phyloP scores from a whole-genome alignment of 129 eudicot genomes.

The Saussurea involucrata region DNA sequence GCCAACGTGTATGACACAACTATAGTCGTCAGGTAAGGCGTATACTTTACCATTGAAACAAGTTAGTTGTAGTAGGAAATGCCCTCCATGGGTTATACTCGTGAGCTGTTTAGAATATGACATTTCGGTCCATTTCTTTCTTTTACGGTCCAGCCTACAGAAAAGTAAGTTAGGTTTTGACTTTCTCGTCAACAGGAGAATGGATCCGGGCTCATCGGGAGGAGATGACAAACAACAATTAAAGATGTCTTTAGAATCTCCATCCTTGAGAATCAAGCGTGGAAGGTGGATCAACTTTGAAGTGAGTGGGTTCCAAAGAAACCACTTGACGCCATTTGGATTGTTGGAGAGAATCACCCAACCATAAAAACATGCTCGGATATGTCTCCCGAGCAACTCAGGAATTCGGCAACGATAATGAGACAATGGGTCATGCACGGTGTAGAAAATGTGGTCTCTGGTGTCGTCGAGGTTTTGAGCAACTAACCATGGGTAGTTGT shows the following conservation, averaged over 20 bases:
- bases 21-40: not conserved
- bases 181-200: not conserved
- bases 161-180: not conserved
- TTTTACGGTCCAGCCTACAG: not conserved
- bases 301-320: not conserved
- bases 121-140: not conserved
- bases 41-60: slow-evolving; percentile 17
- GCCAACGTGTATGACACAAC: not conserved
- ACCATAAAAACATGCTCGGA: not conserved
- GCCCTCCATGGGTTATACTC: not conserved
- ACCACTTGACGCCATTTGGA: not conserved
- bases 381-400: not conserved
- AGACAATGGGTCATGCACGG: not conserved
- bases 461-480: not conserved
- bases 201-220: not conserved
- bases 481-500: not conserved
- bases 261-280: not conserved
- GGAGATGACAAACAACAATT: not conserved
- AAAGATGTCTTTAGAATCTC: not conserved
- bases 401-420: not conserved
- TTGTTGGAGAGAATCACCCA: not conserved
- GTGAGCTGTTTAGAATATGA: not conserved
- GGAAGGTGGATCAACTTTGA: not conserved
- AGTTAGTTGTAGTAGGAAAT: not conserved
- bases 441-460: not conserved